These are phyloP conservation scores for Rubroshorea leprosula DNA, from an alignment of 345 rosid genomes.

Conservation along the genomic window DNA sequence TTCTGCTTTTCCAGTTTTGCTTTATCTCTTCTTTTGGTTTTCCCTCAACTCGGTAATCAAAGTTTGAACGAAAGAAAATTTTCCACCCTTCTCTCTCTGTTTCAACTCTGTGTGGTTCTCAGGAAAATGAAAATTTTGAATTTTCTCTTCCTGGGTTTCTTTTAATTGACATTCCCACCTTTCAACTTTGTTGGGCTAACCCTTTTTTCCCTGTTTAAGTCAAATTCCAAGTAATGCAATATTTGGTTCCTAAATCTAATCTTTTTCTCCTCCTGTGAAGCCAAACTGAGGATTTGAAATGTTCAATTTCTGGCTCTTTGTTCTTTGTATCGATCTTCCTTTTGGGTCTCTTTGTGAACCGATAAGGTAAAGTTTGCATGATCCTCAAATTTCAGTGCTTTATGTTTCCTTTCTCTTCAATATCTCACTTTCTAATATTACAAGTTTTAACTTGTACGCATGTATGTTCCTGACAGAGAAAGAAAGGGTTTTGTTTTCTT, in stretches of 20 bases:
- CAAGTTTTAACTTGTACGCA: not conserved
- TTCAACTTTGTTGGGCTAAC: not conserved
- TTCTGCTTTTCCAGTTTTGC: constrained; percentile 37
- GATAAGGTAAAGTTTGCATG: constrained; percentile 22
- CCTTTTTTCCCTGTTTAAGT: not conserved
- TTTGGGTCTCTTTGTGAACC: constrained; percentile 17
- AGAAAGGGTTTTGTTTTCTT: not conserved
- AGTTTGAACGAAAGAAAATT: constrained; percentile 16
- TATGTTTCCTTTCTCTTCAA: not conserved
- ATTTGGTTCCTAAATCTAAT: not conserved
- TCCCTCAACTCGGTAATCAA: constrained; percentile 34
- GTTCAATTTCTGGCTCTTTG: not conserved
- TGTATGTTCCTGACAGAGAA: not conserved
- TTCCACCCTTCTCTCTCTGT: constrained; percentile 8
- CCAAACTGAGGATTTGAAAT: constrained; percentile 4
- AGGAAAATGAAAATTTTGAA: constrained; percentile 4
- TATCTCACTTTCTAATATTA: not conserved
- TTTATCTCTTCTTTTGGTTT: constrained; percentile 24
- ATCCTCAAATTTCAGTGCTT: constrained; percentile 7
- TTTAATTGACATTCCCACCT: constrained; percentile 4
- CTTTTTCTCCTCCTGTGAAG: constrained; percentile 3
- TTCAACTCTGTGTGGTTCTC: constrained; percentile 1
- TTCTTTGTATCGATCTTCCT: constrained; percentile 13
- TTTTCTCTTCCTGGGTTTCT: constrained; percentile 9
- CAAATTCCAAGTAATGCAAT: not conserved